Evolutionary conservation across 352 stramenopile genomes (phyloP).

Genomic region (Phytophthora kernoviae): DNA sequence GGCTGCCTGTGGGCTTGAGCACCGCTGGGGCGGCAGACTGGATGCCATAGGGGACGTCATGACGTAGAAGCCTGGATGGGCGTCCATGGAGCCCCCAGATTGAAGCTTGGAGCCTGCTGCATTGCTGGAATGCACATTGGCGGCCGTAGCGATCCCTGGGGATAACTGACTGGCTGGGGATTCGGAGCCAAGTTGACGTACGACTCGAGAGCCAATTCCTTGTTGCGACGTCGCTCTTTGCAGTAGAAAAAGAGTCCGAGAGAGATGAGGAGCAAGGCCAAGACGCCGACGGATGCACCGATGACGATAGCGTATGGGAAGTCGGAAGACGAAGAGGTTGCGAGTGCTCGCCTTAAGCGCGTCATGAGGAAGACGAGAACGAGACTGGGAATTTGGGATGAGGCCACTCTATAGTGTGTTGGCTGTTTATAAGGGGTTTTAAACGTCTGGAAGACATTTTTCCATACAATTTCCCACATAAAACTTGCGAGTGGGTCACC

Average conservation of each 20-base stretch:
- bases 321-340: constrained; percentile 12
- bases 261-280: constrained; percentile 33
- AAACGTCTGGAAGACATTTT: background rate
- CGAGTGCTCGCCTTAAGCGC: background rate
- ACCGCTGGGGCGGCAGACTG: constrained; percentile 8
- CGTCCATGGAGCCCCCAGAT: constrained; percentile 14
- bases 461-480: background rate
- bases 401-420: background rate
- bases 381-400: background rate
- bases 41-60: constrained; percentile 35
- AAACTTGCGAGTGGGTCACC: background rate
- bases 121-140: constrained; percentile 11
- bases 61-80: constrained; percentile 31
- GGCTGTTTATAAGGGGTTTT: background rate
- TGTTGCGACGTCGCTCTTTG: constrained; percentile 32
- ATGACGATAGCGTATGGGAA: constrained; percentile 37
- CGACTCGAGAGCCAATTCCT: constrained; percentile 32
- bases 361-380: background rate
- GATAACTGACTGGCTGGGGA: constrained; percentile 28
- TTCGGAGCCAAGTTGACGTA: constrained; percentile 38
- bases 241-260: constrained; percentile 26
- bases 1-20: constrained; percentile 18
- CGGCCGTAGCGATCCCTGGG: constrained; percentile 25
- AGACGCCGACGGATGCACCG: constrained; percentile 31
- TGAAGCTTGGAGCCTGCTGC: constrained; percentile 7